Base-by-base conservation (phyloP, 495 filamentous ascomycete species). In the Friedmanniomyces simplex region DNA sequence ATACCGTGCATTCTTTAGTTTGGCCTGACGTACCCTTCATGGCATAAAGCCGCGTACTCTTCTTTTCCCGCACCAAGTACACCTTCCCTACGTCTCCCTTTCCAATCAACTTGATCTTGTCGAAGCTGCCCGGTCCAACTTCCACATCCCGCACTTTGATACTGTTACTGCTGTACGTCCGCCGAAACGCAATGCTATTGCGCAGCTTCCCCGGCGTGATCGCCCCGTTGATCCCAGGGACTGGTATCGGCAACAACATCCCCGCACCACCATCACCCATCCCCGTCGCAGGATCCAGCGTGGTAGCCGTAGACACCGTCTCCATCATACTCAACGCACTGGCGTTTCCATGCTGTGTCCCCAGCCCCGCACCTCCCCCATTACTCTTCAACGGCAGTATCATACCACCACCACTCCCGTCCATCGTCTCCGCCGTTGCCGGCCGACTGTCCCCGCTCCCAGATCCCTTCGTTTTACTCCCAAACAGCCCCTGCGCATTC, bases 1-100 rank as follows among this genome's bases (percentile, higher is more conserved):
- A 26, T 20, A 14, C 7, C 30, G 10, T 3, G 3, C 28, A 4
- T 10, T 32, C 10, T 32, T 10, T 32, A 10, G 28, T 56, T 2
- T 28, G 13, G 0, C 18, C 2, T 52, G 36, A 66, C 76, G 62
- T 58, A 97, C 93, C 94, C 73, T 98, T 98, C 93, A 98, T 98
- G 54, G 93, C 93, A 77, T 96, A 98, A 54, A 98, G 74, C 67
- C 93, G 79, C 63, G 80, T 84, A 61, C 88, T 91, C 79, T 96
- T 96, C 81, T 97, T 98, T 72, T 98, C 93, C 63, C 89, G 79
- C 36, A 98, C 93, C 65, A 98, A 75, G 69, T 98, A 98, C 21
- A 98, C 93, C 74, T 98, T 98, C 30, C 93, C 93, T 25, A 98
- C 93, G 72, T 98, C 93, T 59, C 93, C 93, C 74, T 98, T 98